These are phyloP conservation scores for Tilletia caries DNA, from an alignment of 1,284 basidiomycete genomes.

Conservation along the genomic window DNA sequence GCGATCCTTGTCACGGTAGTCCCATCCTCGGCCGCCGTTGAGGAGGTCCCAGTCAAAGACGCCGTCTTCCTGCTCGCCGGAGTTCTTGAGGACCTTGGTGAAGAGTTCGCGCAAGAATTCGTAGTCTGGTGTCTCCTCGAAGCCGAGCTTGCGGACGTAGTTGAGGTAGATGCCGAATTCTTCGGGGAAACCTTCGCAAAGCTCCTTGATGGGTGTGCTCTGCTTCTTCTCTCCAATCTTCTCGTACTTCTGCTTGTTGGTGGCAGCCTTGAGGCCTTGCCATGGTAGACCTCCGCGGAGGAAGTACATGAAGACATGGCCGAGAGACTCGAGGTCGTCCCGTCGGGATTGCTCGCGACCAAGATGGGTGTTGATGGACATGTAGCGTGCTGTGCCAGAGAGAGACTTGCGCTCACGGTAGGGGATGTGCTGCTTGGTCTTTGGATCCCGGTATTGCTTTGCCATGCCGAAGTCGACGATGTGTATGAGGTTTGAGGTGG, in stretches of 20 bases:
- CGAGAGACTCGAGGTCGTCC: slow-evolving; percentile 89
- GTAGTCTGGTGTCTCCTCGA: slow-evolving; percentile 93
- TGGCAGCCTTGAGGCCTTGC: slow-evolving; percentile 94
- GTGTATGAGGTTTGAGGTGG: slow-evolving; percentile 78
- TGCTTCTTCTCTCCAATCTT: slow-evolving; percentile 99
- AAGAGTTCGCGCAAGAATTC: slow-evolving; percentile 90
- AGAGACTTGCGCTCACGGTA: slow-evolving; percentile 91
- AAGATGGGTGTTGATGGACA: slow-evolving; percentile 95
- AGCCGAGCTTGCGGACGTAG: slow-evolving; percentile 81
- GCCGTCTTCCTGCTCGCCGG: slow-evolving; percentile 80
- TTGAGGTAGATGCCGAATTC: slow-evolving; percentile 84
- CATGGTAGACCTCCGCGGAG: slow-evolving; percentile 83
- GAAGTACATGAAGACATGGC: slow-evolving; percentile 98
- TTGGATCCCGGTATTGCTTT: slow-evolving; percentile 94
- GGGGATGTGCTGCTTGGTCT: slow-evolving; percentile 94
- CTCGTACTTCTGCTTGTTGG: slow-evolving; percentile 98
- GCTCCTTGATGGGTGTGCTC: slow-evolving; percentile 87
- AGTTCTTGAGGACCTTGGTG: slow-evolving; percentile 82
- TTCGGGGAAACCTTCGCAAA: slow-evolving; percentile 90
- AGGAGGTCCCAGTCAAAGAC: slow-evolving; percentile 86
- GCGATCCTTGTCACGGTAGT: slow-evolving; percentile 56
- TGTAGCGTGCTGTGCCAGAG: slow-evolving; percentile 85
- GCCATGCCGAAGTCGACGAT: slow-evolving; percentile 95
- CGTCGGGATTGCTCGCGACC: slow-evolving; percentile 90
- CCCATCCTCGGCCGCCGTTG: slow-evolving; percentile 91